Evolutionary conservation across 805 yeast species (phyloP).

Genomic region (Yarrowia bubula): DNA sequence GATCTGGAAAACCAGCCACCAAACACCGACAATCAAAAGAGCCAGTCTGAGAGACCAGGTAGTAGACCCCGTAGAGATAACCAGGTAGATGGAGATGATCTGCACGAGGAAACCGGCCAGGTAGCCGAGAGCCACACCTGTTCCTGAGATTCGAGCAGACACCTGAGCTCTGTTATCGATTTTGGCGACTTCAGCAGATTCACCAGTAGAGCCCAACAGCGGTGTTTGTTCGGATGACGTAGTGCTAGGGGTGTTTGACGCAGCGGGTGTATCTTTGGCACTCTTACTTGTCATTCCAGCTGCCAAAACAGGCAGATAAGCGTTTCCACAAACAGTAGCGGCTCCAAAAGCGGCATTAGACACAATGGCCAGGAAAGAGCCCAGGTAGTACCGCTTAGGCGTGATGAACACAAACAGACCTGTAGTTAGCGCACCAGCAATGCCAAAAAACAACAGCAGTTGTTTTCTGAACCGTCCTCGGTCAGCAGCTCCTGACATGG

Average conservation of each 20-base stretch:
- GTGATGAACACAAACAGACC: constrained; percentile 45
- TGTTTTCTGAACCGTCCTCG: constrained; percentile 59
- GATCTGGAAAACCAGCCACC: constrained; percentile 74
- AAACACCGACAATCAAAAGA: constrained; percentile 61
- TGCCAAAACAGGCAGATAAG: constrained; percentile 63
- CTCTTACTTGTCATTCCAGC: constrained; percentile 23
- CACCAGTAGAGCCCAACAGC: background rate
- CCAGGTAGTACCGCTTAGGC: constrained; percentile 48
- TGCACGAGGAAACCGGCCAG: constrained; percentile 68
- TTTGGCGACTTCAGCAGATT: background rate
- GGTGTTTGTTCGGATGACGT: background rate
- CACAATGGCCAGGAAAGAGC: constrained; percentile 54
- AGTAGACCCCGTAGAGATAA: constrained; percentile 44
- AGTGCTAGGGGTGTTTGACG: background rate
- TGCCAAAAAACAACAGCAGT: constrained; percentile 55
- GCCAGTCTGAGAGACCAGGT: constrained; percentile 54
- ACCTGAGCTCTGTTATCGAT: constrained; percentile 29
- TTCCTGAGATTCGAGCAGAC: constrained; percentile 51
- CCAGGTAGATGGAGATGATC: constrained; percentile 52
- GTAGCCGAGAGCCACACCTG: constrained; percentile 72
- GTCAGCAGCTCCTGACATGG: constrained; percentile 72
- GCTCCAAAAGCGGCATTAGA: constrained; percentile 75
- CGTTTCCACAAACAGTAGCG: constrained; percentile 75
- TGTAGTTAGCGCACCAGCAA: constrained; percentile 57
- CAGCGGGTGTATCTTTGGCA: background rate